A percentile compares a stretch with the other conserved stretches of the same genome.
Conservation (phyloP, 2,329 filamentous ascomycete species). For the Aspergillus ustus region DNA sequence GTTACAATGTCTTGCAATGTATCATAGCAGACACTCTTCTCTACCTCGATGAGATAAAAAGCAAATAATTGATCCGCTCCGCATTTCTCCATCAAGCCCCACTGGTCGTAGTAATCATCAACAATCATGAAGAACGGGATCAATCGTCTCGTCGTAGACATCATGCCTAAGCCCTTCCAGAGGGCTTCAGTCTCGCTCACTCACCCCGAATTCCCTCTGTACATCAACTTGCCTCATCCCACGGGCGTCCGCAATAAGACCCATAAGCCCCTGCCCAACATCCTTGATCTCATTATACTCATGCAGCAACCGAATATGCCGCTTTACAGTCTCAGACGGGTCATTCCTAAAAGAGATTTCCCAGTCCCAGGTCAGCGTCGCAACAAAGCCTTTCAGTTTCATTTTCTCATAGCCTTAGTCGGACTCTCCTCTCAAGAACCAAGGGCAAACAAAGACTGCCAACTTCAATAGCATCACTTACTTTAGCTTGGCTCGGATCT, state of each 20-base stretch:
- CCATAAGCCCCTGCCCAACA: constrained; percentile 67
- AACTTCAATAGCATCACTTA: constrained; percentile 28
- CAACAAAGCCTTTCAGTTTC: not conserved
- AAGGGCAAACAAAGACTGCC: not conserved
- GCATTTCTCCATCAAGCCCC: not conserved
- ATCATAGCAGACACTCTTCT: constrained; percentile 7
- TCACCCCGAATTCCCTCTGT: constrained; percentile 46
- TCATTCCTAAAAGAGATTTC: constrained; percentile 33
- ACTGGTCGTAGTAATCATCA: not conserved
- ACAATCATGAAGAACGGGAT: not conserved
- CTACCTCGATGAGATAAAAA: constrained; percentile 4
- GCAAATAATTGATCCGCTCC: constrained; percentile 4
- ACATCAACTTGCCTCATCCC: constrained; percentile 58
- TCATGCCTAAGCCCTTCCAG: not conserved
- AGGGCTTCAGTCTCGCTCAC: constrained; percentile 39
- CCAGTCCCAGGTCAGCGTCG: not conserved
- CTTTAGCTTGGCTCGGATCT: constrained; percentile 41
- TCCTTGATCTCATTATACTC: constrained; percentile 75
- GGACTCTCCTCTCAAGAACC: not conserved
- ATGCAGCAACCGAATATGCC: constrained; percentile 68
- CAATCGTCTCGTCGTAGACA: not conserved
- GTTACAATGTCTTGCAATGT: constrained; percentile 1
- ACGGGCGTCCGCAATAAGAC: constrained; percentile 68
- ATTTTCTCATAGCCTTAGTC: not conserved
- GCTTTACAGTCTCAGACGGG: constrained; percentile 60